Evolutionary conservation across 345 rosid species (phyloP).

Genomic region (Leavenworthia alabamica): DNA sequence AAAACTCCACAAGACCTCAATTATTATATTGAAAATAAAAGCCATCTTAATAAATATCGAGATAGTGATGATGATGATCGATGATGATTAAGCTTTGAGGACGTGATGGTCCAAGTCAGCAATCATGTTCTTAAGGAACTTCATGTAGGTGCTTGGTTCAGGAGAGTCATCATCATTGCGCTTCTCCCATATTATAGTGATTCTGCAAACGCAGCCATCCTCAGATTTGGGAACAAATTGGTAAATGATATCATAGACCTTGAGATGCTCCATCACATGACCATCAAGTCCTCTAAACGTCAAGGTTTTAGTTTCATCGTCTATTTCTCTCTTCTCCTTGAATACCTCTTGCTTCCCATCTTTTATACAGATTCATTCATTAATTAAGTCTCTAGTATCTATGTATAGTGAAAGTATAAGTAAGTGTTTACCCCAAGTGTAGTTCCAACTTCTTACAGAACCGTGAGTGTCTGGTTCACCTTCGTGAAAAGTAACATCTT

Average conservation of each 20-base stretch:
- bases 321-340: conserved; percentile 25
- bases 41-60: too few relatives aligned
- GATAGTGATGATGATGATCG: not conserved
- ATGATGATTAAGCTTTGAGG: conserved; percentile 10
- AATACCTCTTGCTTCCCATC: conserved; percentile 24
- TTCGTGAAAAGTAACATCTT: conserved; percentile 23
- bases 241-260: conserved; percentile 14
- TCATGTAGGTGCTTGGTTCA: conserved; percentile 28
- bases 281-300: conserved; percentile 23
- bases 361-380: conserved; percentile 1
- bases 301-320: conserved; percentile 18
- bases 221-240: conserved; percentile 23
- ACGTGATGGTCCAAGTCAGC: conserved; percentile 26
- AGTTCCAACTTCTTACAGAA: conserved; percentile 18
- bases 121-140: conserved; percentile 21
- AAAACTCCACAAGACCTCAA: too few relatives aligned
- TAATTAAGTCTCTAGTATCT: too few relatives aligned
- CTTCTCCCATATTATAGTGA: conserved; percentile 30
- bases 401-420: not conserved
- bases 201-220: conserved; percentile 17
- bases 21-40: too few relatives aligned
- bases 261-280: conserved; percentile 28
- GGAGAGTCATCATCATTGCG: conserved; percentile 24
- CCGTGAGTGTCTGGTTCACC: conserved; percentile 27
- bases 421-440: conserved; percentile 13